Evolutionary conservation across 1,284 basidiomycete genomes (phyloP).

Genomic region (Puccinia brachypodii): DNA sequence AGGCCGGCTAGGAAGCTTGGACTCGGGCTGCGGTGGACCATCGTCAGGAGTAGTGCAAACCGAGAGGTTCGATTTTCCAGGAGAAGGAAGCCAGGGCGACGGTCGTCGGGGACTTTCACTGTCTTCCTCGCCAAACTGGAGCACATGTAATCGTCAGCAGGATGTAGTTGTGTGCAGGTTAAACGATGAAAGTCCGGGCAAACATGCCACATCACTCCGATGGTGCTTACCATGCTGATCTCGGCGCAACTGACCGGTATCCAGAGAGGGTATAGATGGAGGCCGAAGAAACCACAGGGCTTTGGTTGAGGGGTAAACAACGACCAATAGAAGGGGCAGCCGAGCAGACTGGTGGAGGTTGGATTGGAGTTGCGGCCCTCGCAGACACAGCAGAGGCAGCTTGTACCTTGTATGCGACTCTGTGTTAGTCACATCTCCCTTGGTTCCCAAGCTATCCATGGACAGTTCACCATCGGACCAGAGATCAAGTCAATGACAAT

Average conservation of each 20-base stretch:
- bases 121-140: constrained; percentile 45
- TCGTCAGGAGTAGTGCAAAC: background rate
- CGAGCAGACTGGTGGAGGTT: too few species aligned
- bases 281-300: background rate
- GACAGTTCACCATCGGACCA: too few species aligned
- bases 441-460: too few species aligned
- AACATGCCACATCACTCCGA: background rate
- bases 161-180: background rate
- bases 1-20: background rate
- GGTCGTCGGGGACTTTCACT: constrained; percentile 44
- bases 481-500: too few species aligned
- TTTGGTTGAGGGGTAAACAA: too few species aligned
- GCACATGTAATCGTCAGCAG: background rate
- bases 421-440: too few species aligned
- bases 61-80: constrained; percentile 12
- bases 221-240: background rate
- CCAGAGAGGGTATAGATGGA: background rate
- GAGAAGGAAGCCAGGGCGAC: constrained; percentile 26
- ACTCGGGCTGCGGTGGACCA: background rate
- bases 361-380: too few species aligned
- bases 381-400: too few species aligned
- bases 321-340: too few species aligned
- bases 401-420: too few species aligned
- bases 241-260: background rate
- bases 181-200: background rate